Evolutionary conservation across 2,329 filamentous ascomycete genomes (phyloP), one percentile per base, ranked within the genome.

Genomic region (Colletotrichum musicola): DNA sequence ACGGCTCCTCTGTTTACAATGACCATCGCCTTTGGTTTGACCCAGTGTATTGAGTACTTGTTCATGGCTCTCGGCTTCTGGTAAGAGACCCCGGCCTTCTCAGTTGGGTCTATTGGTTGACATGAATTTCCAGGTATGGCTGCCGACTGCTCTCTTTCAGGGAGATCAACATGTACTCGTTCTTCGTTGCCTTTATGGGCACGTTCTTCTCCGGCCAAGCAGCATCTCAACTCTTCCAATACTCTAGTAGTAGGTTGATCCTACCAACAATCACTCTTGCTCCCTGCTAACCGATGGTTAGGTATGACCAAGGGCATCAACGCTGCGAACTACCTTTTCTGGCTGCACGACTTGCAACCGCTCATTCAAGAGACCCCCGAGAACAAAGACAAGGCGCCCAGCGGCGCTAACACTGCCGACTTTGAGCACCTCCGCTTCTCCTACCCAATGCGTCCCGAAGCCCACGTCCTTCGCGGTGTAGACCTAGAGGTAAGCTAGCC

Each of bases 351-450:
- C 35, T 73, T 83, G n/a, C 73, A 84, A 64, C 78, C 80, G 0
- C 81, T 73, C 4, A 82, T 84, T 27, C 76, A 75, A 22, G 82
- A 83, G 67, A 85, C 80, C 0, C 72, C 75, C 1, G 74, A 81
- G 38, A 85, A 85, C 72, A 71, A 72, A 10, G 72, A 79, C 35
- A 77, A 75, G 1, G 77, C 76, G 0, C 83, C 83, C 1, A 76
- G 75, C 16, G 72, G 75, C 1, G 77, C 76, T 40, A 69, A 69
- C 57, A 78, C 79, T 0, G 80, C 90, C 2, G 79, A 82, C 14
- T 83, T 91, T 68, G 80, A 83, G 7, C 77, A 86, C 38, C 82
- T 92, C n/a, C 80, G 83, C 22, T 93, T 93, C 75, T 83, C 88
- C 2, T 93, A 93, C 71, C 89, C 90, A 3, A 73, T 82, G 60